Evolutionary conservation across 345 rosid species (phyloP).

Genomic region (Litchi chinensis): DNA sequence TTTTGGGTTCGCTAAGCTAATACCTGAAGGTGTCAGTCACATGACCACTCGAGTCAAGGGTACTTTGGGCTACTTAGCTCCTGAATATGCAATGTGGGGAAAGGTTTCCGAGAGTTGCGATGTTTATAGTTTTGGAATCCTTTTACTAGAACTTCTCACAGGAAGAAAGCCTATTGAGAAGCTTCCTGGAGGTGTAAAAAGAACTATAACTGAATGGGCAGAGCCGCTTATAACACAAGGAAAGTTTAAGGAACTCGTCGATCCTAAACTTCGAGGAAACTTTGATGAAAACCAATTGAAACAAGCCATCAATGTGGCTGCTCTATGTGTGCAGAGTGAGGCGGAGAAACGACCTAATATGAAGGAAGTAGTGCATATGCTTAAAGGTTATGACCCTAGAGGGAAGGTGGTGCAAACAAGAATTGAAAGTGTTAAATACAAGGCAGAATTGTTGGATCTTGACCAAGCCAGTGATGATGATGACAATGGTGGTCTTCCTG

Average conservation of each 20-base stretch:
- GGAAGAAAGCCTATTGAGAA: constrained; percentile 80
- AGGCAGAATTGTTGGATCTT: constrained; percentile 51
- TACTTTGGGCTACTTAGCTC: constrained; percentile 79
- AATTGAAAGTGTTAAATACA: constrained; percentile 48
- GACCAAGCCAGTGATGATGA: constrained; percentile 49
- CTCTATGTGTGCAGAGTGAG: constrained; percentile 68
- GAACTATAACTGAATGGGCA: constrained; percentile 80
- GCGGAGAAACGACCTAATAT: constrained; percentile 72
- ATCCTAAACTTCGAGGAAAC: constrained; percentile 61
- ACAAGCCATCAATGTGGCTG: constrained; percentile 56
- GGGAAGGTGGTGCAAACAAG: constrained; percentile 39
- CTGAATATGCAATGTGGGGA: constrained; percentile 87
- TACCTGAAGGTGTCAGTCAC: constrained; percentile 77
- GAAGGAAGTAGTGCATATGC: constrained; percentile 70
- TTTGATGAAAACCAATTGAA: constrained; percentile 70
- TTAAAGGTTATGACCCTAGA: constrained; percentile 55
- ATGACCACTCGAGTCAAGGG: constrained; percentile 79
- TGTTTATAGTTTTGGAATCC: constrained; percentile 87
- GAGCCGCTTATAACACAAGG: constrained; percentile 59
- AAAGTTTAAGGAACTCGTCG: constrained; percentile 69
- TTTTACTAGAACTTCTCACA: constrained; percentile 67
- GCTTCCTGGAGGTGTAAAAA: constrained; percentile 63
- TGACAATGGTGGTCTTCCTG: constrained; percentile 15
- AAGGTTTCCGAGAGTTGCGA: constrained; percentile 81
- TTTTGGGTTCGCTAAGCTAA: constrained; percentile 83